Evolutionary conservation across 495 filamentous ascomycete genomes (phyloP).

Genomic region (Penicillium manginii): DNA sequence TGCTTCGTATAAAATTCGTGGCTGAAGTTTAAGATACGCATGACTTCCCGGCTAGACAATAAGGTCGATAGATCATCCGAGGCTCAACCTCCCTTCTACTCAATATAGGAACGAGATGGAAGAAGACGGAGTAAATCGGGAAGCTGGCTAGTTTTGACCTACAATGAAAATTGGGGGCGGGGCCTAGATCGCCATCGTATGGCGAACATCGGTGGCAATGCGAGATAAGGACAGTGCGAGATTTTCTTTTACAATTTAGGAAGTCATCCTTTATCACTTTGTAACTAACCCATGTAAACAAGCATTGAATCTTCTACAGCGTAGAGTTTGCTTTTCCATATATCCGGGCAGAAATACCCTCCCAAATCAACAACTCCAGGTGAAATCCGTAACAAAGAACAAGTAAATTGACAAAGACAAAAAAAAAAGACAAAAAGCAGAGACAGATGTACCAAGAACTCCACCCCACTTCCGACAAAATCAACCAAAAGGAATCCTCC

Average conservation of each 20-base stretch:
- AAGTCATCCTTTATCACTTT: background rate
- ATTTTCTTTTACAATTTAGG: background rate
- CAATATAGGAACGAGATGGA: background rate
- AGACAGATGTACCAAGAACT: background rate
- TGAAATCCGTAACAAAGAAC: background rate
- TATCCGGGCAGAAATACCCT: background rate
- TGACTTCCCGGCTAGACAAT: background rate
- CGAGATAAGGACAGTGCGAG: background rate
- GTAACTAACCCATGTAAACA: background rate
- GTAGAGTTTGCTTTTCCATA: background rate
- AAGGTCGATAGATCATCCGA: background rate
- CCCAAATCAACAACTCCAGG: background rate
- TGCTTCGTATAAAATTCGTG: slow-evolving; percentile 1
- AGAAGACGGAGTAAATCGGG: background rate
- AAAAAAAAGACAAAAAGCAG: background rate
- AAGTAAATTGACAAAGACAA: no score
- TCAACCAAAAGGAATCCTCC: background rate
- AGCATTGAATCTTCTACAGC: background rate
- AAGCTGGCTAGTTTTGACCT: background rate
- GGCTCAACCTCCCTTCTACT: background rate
- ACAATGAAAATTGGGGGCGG: background rate
- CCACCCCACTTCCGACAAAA: background rate
- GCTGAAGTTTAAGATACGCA: slow-evolving; percentile 1
- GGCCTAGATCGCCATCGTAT: background rate
- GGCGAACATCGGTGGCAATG: background rate